Percentiles rank a stretch among this genome's conserved stretches.
phyloP scores from a whole-genome alignment of 345 rosid species.

The Conringia planisiliqua region DNA sequence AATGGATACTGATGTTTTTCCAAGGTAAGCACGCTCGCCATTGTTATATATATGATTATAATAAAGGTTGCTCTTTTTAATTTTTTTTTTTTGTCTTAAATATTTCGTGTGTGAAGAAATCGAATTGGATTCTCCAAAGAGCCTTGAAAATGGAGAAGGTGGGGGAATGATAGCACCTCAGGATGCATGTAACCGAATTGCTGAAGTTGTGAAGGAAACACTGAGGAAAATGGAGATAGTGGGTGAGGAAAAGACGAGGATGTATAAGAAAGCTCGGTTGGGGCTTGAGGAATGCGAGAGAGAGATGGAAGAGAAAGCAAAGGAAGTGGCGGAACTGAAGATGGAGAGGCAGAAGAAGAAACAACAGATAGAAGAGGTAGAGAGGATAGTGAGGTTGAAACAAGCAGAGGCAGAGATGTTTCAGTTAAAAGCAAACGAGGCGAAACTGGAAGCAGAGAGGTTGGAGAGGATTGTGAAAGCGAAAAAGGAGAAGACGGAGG shows the following conservation, averaged over 20 bases:
- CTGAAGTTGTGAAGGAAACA: constrained; percentile 94
- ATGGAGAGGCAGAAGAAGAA: constrained; percentile 78
- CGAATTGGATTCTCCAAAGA: constrained; percentile 80
- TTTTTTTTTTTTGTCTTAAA: background rate
- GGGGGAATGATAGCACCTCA: constrained; percentile 85
- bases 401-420: constrained; percentile 98
- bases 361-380: constrained; percentile 82
- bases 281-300: constrained; percentile 80
- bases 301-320: constrained; percentile 90
- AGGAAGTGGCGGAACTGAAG: constrained; percentile 73
- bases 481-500: constrained; percentile 86
- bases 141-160: constrained; percentile 76
- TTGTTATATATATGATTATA: background rate
- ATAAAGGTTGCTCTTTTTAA: background rate
- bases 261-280: constrained; percentile 84
- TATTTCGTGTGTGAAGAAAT: constrained; percentile 49
- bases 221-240: constrained; percentile 97
- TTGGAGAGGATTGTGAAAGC: constrained; percentile 87
- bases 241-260: constrained; percentile 88
- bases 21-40: constrained; percentile 50
- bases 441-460: constrained; percentile 86
- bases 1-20: constrained; percentile 72
- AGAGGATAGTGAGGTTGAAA: constrained; percentile 88
- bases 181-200: constrained; percentile 93
- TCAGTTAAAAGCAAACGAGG: constrained; percentile 92